Percentiles rank a stretch among this genome's conserved stretches.
Evolutionary conservation across 2,329 filamentous ascomycete species (phyloP).

Genomic region (Fusarium sarcochroum): DNA sequence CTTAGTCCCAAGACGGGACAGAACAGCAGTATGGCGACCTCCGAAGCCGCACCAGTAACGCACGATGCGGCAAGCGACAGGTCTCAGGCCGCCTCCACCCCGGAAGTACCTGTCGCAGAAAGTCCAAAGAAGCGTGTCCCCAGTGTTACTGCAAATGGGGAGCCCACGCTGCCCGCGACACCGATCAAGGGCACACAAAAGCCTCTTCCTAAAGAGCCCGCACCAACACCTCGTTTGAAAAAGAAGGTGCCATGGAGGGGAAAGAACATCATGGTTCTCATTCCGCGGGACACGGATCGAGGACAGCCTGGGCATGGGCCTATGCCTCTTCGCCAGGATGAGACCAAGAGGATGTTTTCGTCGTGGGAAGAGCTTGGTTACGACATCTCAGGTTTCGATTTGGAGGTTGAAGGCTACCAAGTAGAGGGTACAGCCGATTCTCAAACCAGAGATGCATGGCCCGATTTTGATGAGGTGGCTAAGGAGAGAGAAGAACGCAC

Average conservation of each 20-base stretch:
- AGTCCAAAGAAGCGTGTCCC: conserved; percentile 42
- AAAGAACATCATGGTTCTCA: conserved; percentile 79
- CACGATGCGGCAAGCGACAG: conserved; percentile 49
- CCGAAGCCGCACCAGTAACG: conserved; percentile 48
- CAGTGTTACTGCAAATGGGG: conserved; percentile 48
- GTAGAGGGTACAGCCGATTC: conserved; percentile 60
- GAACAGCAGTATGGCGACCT: conserved; percentile 53
- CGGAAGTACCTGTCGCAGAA: conserved; percentile 46
- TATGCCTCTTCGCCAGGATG: conserved; percentile 67
- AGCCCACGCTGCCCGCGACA: conserved; percentile 52
- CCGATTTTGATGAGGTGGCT: conserved; percentile 70
- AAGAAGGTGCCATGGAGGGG: conserved; percentile 83
- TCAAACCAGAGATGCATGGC: conserved; percentile 79
- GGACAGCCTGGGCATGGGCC: conserved; percentile 69
- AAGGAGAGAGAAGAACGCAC: conserved; percentile 66
- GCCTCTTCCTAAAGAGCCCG: conserved; percentile 56
- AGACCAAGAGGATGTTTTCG: conserved; percentile 73
- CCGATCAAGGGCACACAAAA: conserved; percentile 55
- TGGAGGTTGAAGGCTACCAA: conserved; percentile 63
- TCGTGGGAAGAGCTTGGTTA: conserved; percentile 80
- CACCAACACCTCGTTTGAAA: conserved; percentile 69
- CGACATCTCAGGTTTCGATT: conserved; percentile 76
- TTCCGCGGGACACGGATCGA: conserved; percentile 77
- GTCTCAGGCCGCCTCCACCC: conserved; percentile 46
- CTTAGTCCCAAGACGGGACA: conserved; percentile 48